Evolutionary conservation across 139 green algal genomes (phyloP).

Genomic region (Pleodorina starrii): DNA sequence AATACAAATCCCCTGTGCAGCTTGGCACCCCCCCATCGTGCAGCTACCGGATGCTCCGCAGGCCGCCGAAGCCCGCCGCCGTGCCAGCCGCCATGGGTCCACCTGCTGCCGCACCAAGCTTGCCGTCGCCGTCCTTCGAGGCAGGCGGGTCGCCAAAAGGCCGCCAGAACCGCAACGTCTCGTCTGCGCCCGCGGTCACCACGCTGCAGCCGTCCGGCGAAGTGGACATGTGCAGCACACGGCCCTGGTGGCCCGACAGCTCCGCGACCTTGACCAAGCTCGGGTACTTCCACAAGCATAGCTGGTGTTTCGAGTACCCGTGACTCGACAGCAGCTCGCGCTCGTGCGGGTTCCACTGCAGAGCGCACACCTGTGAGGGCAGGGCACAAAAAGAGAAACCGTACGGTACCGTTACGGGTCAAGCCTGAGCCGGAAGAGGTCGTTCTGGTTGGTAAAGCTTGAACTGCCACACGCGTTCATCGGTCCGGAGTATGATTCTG

Average conservation of each 20-base stretch:
- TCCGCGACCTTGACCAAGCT: constrained; percentile 89
- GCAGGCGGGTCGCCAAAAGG: constrained; percentile 80
- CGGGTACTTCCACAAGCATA: constrained; percentile 94
- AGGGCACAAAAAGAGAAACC: too few relatives aligned
- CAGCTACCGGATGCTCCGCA: constrained; percentile 63
- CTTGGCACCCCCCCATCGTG: too few relatives aligned
- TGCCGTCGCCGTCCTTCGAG: constrained; percentile 49
- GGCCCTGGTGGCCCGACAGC: constrained; percentile 92
- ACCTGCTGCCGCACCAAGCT: not conserved
- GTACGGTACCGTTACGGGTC: too few relatives aligned
- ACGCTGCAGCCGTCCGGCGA: constrained; percentile 95
- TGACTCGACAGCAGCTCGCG: constrained; percentile 98
- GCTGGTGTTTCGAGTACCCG: constrained; percentile 98
- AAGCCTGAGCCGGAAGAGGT: too few relatives aligned
- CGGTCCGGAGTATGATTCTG: too few relatives aligned
- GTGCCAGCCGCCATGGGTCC: not conserved
- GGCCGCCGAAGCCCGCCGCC: constrained; percentile 39
- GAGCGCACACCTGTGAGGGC: constrained; percentile 89
- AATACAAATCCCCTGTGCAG: too few relatives aligned
- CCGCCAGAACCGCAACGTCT: constrained; percentile 98
- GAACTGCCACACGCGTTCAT: too few relatives aligned
- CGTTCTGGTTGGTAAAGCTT: too few relatives aligned
- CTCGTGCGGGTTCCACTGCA: constrained; percentile 96
- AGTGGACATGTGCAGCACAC: constrained; percentile 95
- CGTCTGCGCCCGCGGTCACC: constrained; percentile 90